Conservation (phyloP, 2,329 filamentous ascomycete genomes). For the Aspergillus ustus region DNA sequence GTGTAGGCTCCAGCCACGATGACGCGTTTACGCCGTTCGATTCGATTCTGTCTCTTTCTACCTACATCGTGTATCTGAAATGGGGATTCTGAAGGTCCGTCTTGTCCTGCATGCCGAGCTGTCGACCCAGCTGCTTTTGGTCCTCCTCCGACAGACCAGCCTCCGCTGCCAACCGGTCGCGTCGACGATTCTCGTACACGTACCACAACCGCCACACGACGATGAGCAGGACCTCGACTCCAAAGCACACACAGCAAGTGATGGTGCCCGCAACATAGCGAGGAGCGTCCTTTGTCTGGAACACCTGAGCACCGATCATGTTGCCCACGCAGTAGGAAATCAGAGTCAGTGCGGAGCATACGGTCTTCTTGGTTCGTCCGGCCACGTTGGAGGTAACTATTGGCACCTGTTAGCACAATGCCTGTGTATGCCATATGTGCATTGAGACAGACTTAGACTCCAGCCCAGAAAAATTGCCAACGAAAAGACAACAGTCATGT, state of each 20-base stretch:
- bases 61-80: constrained; percentile 6
- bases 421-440: no score
- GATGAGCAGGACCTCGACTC: not conserved
- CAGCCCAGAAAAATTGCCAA: not conserved
- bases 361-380: constrained; percentile 5
- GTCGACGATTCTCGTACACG: constrained; percentile 5
- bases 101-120: not conserved
- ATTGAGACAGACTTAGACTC: not conserved
- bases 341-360: not conserved
- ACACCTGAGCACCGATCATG: constrained; percentile 4
- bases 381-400: constrained; percentile 4
- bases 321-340: constrained; percentile 10
- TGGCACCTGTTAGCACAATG: not conserved
- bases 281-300: not conserved
- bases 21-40: not conserved
- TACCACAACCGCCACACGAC: not conserved
- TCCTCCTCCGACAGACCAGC: not conserved
- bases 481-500: constrained; percentile 2
- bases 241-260: constrained; percentile 3
- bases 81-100: constrained; percentile 9
- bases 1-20: not conserved
- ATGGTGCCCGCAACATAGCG: not conserved
- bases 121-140: not conserved
- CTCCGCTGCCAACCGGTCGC: not conserved
- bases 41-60: not conserved